Conservation (phyloP, 1,284 basidiomycete species). For the Salmacisia buchloeana region DNA sequence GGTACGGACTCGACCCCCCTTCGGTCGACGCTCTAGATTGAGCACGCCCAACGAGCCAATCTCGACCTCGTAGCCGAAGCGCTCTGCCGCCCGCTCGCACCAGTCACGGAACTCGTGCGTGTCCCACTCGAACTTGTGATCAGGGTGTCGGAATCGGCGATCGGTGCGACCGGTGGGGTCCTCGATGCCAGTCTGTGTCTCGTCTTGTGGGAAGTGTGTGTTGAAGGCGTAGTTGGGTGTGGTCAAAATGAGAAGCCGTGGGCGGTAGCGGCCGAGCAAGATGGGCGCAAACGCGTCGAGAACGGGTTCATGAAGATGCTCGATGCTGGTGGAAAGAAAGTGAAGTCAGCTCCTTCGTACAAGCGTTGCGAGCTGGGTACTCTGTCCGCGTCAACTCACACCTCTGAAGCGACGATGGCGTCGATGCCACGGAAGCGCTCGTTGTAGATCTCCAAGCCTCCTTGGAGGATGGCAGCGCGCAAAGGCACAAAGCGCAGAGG, state of each 20-base stretch:
- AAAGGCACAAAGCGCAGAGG: conserved; percentile 15
- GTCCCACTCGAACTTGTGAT: conserved; percentile 83
- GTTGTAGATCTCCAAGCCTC: conserved; percentile 72
- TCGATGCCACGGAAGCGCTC: conserved; percentile 67
- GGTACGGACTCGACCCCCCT: too few relatives aligned
- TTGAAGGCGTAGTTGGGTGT: conserved; percentile 90
- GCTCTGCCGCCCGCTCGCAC: not conserved
- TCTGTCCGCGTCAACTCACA: conserved; percentile 57
- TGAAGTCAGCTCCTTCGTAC: not conserved
- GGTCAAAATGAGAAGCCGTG: conserved; percentile 72
- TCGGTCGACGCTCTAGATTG: conserved; percentile 6
- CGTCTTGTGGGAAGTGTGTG: conserved; percentile 63
- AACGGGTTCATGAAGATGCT: conserved; percentile 70
- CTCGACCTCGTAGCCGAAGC: conserved; percentile 11
- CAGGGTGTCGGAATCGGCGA: conserved; percentile 63
- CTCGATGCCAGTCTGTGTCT: conserved; percentile 55
- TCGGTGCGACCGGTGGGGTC: conserved; percentile 71
- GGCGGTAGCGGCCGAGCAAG: conserved; percentile 75
- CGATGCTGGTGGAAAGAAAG: conserved; percentile 61
- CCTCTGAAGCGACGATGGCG: conserved; percentile 78
- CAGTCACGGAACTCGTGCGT: conserved; percentile 1
- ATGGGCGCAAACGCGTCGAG: conserved; percentile 73
- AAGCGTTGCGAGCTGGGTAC: conserved; percentile 8
- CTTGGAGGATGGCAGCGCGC: conserved; percentile 54
- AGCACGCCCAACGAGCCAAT: conserved; percentile 7